These are phyloP conservation scores for Schizonepeta tenuifolia DNA, from an alignment of 257 asterid species.

Conservation along the genomic window DNA sequence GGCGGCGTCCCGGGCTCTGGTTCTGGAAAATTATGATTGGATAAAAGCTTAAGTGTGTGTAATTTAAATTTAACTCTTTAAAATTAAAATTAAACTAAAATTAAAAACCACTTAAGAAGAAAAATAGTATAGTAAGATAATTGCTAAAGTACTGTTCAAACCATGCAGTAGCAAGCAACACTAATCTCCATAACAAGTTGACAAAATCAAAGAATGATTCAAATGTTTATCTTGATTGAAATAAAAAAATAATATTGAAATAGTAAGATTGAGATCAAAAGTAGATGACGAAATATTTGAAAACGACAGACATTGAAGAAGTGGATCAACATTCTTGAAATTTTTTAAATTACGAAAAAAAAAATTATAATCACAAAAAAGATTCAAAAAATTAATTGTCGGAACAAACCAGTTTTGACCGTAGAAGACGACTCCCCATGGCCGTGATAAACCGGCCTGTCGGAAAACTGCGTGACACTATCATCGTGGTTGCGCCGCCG, in stretches of 20 bases:
- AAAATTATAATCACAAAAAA: neutral
- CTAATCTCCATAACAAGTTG: neutral
- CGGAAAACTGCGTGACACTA: conserved; percentile 37
- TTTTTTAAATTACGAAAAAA: neutral
- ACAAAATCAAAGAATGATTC: conserved; percentile 33
- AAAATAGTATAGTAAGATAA: too few species aligned
- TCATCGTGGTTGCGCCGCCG: conserved; percentile 69
- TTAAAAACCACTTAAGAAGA: neutral
- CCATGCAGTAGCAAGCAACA: conserved; percentile 32
- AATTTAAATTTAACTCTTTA: neutral
- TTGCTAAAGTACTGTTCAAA: neutral
- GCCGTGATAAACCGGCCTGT: conserved; percentile 35
- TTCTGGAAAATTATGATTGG: conserved; percentile 34
- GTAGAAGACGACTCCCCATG: conserved; percentile 56
- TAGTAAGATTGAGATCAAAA: conserved; percentile 16
- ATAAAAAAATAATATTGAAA: conserved; percentile 26
- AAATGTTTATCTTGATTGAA: conserved; percentile 36
- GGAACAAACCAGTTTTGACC: conserved; percentile 49
- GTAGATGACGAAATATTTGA: conserved; percentile 31
- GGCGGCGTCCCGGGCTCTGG: conserved; percentile 42
- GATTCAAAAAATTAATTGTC: neutral
- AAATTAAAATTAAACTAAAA: too few species aligned
- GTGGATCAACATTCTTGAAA: conserved; percentile 21
- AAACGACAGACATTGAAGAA: conserved; percentile 32
- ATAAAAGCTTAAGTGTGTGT: neutral